Percentiles rank a stretch among this genome's conserved stretches.
These are phyloP conservation scores for Cladosporium cucumerinum DNA, from an alignment of 2,329 filamentous ascomycete genomes.

Conservation along the genomic window DNA sequence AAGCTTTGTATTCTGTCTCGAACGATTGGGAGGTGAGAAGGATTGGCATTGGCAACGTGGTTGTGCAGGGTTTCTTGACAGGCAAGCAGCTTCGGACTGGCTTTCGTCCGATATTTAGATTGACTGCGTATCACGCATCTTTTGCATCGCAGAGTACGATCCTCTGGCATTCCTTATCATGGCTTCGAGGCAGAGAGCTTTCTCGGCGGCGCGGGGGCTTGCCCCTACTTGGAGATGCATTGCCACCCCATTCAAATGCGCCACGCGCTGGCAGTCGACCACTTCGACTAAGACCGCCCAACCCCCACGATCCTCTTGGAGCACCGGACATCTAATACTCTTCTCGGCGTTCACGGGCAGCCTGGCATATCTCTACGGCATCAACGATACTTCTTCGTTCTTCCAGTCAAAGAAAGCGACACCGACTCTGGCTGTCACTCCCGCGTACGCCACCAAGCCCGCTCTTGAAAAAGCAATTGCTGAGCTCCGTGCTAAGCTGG, in stretches of 20 bases:
- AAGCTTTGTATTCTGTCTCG: neutral
- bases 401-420: neutral
- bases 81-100: neutral
- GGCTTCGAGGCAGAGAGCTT: neutral
- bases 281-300: neutral
- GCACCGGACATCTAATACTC: constrained; percentile 46
- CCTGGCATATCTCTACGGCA: constrained; percentile 51
- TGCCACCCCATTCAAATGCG: neutral
- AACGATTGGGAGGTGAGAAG: neutral
- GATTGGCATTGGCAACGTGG: neutral
- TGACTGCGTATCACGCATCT: neutral
- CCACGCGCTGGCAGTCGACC: constrained; percentile 19
- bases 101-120: neutral
- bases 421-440: constrained; percentile 24
- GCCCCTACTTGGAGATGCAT: neutral
- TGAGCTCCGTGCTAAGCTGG: constrained; percentile 52
- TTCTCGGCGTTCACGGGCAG: constrained; percentile 50
- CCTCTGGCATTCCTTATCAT: neutral
- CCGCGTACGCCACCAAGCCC: constrained; percentile 48
- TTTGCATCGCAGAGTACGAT: neutral
- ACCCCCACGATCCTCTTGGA: constrained; percentile 41
- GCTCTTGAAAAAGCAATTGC: constrained; percentile 56
- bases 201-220: neutral
- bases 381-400: constrained; percentile 34
- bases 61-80: neutral